Evolutionary conservation across 371 early-diverging fungal genomes (phyloP).

Genomic region (Actinomortierella wolfii): DNA sequence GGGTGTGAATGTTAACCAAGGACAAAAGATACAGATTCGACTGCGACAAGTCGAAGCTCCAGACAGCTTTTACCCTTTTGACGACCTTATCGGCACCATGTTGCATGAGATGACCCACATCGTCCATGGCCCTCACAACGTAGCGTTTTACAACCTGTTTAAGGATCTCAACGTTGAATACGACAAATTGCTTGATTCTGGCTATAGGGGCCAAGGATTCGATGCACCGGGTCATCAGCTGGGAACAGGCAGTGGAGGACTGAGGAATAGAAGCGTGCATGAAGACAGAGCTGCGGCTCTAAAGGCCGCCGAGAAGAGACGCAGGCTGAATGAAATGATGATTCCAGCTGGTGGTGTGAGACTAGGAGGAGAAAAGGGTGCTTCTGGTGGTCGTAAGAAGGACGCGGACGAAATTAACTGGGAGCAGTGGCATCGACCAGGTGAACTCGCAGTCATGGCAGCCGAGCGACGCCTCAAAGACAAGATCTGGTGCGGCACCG

Average conservation of each 20-base stretch:
- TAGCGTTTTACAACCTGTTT: constrained; percentile 25
- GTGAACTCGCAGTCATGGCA: constrained; percentile 28
- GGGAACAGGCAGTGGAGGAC: constrained; percentile 6
- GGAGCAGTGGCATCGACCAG: constrained; percentile 36
- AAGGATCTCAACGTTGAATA: constrained; percentile 28
- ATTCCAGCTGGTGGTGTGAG: constrained; percentile 24
- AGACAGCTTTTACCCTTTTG: constrained; percentile 24
- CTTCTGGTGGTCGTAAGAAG: neutral
- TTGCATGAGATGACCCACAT: constrained; percentile 36
- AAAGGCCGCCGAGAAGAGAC: constrained; percentile 25
- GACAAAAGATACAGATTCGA: constrained; percentile 30
- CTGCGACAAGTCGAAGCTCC: constrained; percentile 17
- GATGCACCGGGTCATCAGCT: constrained; percentile 23
- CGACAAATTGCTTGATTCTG: constrained; percentile 15
- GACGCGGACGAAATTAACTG: constrained; percentile 7
- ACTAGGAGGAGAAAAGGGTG: constrained; percentile 7
- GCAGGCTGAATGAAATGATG: constrained; percentile 27
- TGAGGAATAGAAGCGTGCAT: neutral
- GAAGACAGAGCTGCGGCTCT: constrained; percentile 15
- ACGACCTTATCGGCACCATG: constrained; percentile 31
- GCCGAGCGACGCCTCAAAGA: constrained; percentile 30
- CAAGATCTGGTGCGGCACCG: constrained; percentile 37
- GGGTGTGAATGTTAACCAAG: constrained; percentile 32
- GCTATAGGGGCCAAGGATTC: constrained; percentile 24
- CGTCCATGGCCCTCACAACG: constrained; percentile 26